phyloP scores from a whole-genome alignment of 352 stramenopile genomes.

The Globisporangium camurandrum region DNA sequence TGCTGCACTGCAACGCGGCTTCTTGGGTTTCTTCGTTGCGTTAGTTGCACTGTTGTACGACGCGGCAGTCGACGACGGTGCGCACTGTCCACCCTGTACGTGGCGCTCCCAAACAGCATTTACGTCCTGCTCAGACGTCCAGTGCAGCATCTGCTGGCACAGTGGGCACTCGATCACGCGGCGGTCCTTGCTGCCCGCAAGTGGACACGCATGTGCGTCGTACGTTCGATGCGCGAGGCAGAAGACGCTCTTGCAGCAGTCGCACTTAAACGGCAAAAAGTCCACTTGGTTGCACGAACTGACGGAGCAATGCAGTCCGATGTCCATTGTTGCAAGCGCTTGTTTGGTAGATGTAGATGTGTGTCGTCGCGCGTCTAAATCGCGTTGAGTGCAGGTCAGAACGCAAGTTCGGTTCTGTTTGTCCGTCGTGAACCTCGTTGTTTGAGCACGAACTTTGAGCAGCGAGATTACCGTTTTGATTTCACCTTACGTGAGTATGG shows the following conservation, averaged over 20 bases:
- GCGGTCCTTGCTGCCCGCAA: slow-evolving; percentile 49
- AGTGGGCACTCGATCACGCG: slow-evolving; percentile 70
- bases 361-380: neutral
- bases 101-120: slow-evolving; percentile 70
- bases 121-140: slow-evolving; percentile 67
- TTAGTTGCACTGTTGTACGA: slow-evolving; percentile 2
- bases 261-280: slow-evolving; percentile 82
- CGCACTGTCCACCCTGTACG: slow-evolving; percentile 47
- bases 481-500: too few relatives aligned
- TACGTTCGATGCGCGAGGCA: slow-evolving; percentile 84
- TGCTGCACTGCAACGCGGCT: slow-evolving; percentile 54
- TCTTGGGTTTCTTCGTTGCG: slow-evolving; percentile 53
- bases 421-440: too few relatives aligned
- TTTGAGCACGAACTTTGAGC: too few relatives aligned
- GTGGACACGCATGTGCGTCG: slow-evolving; percentile 59
- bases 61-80: slow-evolving; percentile 7
- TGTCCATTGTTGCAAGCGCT: slow-evolving; percentile 34
- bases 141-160: slow-evolving; percentile 55
- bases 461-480: too few relatives aligned
- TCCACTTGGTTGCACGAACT: slow-evolving; percentile 66
- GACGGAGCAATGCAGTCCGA: slow-evolving; percentile 63
- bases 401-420: too few relatives aligned
- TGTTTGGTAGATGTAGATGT: neutral
- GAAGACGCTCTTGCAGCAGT: slow-evolving; percentile 75
- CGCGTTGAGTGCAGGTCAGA: too few relatives aligned